Percentiles rank a stretch among this genome's conserved stretches.
Evolutionary conservation across 805 yeast species (phyloP).

Genomic region (Saturnispora halmiae): DNA sequence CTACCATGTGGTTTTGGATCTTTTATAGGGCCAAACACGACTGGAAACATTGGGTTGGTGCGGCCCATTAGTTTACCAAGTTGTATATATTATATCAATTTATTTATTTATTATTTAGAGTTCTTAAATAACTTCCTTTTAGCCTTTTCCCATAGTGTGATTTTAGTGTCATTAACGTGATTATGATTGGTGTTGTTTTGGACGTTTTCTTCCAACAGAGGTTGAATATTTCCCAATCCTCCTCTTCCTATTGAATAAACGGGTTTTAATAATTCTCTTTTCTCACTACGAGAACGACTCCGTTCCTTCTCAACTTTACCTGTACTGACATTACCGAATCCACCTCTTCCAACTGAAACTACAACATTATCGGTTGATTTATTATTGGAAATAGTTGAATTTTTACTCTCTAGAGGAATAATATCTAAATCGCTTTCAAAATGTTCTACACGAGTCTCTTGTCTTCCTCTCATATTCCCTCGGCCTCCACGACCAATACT

Average conservation of each 20-base stretch:
- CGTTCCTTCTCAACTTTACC: conserved; percentile 27
- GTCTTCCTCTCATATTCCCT: conserved; percentile 2
- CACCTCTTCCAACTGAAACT: conserved; percentile 50
- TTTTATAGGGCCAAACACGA: conserved; percentile 73
- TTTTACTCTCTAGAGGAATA: background rate
- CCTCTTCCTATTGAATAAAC: conserved; percentile 49
- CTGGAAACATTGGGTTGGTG: conserved; percentile 50
- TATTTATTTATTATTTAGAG: background rate
- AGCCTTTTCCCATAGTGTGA: conserved; percentile 11
- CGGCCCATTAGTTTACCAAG: background rate
- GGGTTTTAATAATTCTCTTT: conserved; percentile 31
- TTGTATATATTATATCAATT: background rate
- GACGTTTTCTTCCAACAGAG: background rate
- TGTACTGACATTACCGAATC: conserved; percentile 42
- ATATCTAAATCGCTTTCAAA: background rate
- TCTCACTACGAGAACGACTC: conserved; percentile 28
- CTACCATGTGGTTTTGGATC: conserved; percentile 85
- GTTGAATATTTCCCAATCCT: conserved; percentile 42
- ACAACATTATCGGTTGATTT: conserved; percentile 24
- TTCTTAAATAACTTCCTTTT: background rate
- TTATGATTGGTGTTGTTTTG: background rate
- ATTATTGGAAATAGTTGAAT: conserved; percentile 11
- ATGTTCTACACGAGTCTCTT: background rate
- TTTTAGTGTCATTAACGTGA: background rate
- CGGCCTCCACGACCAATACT: conserved; percentile 7